These are phyloP conservation scores for Wickerhamomyces sp. DNA, from an alignment of 1,139 yeast species.

Conservation along the genomic window DNA sequence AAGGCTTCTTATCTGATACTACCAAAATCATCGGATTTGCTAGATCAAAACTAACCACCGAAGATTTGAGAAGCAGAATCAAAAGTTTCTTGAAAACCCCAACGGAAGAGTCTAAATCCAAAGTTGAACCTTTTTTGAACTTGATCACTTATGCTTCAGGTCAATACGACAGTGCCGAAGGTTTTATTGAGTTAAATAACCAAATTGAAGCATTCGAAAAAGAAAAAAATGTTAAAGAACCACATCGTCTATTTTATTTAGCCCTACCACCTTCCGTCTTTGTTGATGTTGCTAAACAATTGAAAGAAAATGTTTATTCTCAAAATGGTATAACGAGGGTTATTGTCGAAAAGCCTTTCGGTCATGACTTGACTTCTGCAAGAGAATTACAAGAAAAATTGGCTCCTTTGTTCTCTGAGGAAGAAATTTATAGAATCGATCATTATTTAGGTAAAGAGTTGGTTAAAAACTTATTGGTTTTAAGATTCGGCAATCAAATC, in stretches of 20 bases:
- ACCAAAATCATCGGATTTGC: constrained; percentile 89
- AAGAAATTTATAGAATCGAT: constrained; percentile 91
- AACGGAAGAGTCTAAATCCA: constrained; percentile 40
- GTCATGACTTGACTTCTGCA: constrained; percentile 80
- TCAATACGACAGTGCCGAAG: constrained; percentile 74
- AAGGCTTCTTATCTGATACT: constrained; percentile 69
- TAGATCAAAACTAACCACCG: constrained; percentile 65
- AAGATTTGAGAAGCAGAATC: constrained; percentile 65
- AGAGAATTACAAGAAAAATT: constrained; percentile 71
- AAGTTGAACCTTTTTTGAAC: constrained; percentile 60
- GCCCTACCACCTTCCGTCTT: constrained; percentile 96
- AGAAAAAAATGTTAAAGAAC: constrained; percentile 37
- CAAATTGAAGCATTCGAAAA: constrained; percentile 58
- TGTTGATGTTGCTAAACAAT: constrained; percentile 67
- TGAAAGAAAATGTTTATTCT: constrained; percentile 69
- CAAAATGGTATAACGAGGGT: constrained; percentile 68
- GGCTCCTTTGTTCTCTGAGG: constrained; percentile 85
- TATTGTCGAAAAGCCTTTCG: constrained; percentile 96
- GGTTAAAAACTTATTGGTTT: constrained; percentile 87
- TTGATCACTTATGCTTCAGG: constrained; percentile 70
- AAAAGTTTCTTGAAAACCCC: constrained; percentile 60
- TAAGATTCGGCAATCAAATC: constrained; percentile 87
- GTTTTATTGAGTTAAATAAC: constrained; percentile 54
- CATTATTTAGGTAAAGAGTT: constrained; percentile 97
- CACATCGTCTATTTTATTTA: constrained; percentile 80